These are phyloP conservation scores for Xerocomus alliaceus DNA, from an alignment of 1,284 basidiomycete species.

Conservation along the genomic window DNA sequence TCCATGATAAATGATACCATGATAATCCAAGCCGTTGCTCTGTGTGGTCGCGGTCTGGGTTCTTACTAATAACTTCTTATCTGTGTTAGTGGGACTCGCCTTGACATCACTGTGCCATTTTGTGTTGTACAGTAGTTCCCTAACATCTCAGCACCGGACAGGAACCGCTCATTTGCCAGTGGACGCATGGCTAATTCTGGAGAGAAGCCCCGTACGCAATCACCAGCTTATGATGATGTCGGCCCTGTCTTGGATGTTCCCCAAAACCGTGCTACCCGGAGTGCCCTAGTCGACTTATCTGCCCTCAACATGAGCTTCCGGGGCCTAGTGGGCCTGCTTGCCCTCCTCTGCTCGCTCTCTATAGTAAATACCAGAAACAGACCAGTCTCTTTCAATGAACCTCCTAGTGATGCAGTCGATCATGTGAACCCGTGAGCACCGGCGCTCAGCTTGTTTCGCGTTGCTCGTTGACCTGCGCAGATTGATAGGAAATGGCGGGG, in stretches of 20 bases:
- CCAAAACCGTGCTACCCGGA: background rate
- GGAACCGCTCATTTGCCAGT: background rate
- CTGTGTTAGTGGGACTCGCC: too few species aligned
- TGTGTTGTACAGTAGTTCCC: too few species aligned
- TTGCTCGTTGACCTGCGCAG: constrained; percentile 29
- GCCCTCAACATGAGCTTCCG: constrained; percentile 3
- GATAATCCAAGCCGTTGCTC: too few species aligned
- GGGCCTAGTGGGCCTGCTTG: constrained; percentile 23
- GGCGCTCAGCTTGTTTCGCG: background rate
- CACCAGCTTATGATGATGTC: background rate
- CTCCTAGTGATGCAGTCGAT: constrained; percentile 55
- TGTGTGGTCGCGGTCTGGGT: background rate
- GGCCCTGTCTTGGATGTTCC: background rate
- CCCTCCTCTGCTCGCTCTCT: constrained; percentile 17
- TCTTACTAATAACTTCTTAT: too few species aligned
- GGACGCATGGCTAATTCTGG: constrained; percentile 9
- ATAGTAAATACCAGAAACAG: constrained; percentile 7
- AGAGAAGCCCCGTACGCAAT: background rate
- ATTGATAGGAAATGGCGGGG: constrained; percentile 75
- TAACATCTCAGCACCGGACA: too few species aligned
- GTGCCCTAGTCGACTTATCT: background rate
- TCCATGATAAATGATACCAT: too few species aligned
- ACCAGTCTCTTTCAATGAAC: constrained; percentile 32
- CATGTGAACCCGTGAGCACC: constrained; percentile 59
- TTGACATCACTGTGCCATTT: too few species aligned